Base-by-base conservation (phyloP, 2,329 filamentous ascomycete genomes). In the Dactylellina cionopaga region DNA sequence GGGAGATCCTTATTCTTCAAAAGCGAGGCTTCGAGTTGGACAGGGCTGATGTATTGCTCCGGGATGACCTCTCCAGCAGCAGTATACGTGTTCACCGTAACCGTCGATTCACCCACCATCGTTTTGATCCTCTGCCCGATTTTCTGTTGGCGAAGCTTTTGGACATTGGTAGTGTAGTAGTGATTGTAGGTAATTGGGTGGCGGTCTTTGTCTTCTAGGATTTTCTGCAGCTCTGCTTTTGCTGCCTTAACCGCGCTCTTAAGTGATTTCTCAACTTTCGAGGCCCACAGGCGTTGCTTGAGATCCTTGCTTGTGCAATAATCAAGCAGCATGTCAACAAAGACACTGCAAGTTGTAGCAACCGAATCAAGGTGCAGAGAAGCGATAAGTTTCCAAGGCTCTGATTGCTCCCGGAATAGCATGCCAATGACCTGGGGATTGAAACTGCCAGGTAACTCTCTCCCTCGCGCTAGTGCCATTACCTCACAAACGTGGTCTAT, bases 401-500 rank as follows among this genome's bases (percentile, higher is more conserved):
- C 66, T 0, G 77, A 76, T 59, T 81, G 79, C 22, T 80, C 78
- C 9, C 77, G 76, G 44, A 81, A 81, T 2, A 81, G 54, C 17
- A 68, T 75, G 0, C 78, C 78, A 0, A 81, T 77, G 1, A 81
- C 76, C 0, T 78, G 62, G 13, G 78, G 78, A 22, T 80, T 80
- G 15, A 78, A 76, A 13, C 58, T 77, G 6, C 80, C 80, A 5
- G 80, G 79, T 0, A 80, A 64, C 51, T 81, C 80, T n/a, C 77
- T 74, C 0, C 79, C 80, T 10, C 77, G 64, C n/a, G 75, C 78
- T 13, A 71, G 51, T 1, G 75, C 75, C 10, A 77, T 77, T 22
- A 69, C 63, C 33, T 69, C 37, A n/a, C 46, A 44, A 9, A 70
- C 70, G 13, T 70, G 54, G 5, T 62, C 49, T 31, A 66, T 66